Evolutionary conservation across 352 stramenopile species (phyloP).

Genomic region (Thalassiosira mediterranea): DNA sequence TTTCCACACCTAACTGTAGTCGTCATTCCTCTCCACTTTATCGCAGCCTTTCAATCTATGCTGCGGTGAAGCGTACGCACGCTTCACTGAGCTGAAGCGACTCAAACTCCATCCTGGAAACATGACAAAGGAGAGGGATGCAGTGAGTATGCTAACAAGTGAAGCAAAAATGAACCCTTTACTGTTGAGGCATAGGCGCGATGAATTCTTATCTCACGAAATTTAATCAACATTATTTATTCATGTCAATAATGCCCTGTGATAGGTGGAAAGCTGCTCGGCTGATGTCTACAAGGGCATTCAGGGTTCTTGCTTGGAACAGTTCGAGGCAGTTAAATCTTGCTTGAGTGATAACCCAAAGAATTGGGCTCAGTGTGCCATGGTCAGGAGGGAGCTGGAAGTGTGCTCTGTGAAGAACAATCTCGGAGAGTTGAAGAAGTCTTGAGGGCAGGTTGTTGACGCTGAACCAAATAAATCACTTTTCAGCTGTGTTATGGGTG

Average conservation of each 20-base stretch:
- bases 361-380: constrained; percentile 44
- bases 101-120: constrained; percentile 40
- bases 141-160: constrained; percentile 41
- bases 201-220: neutral
- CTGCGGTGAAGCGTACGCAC: constrained; percentile 46
- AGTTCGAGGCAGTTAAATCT: constrained; percentile 49
- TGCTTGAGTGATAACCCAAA: constrained; percentile 48
- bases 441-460: too few relatives aligned
- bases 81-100: constrained; percentile 50
- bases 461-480: too few relatives aligned
- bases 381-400: constrained; percentile 42
- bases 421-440: constrained; percentile 38
- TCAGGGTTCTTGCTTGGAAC: constrained; percentile 25
- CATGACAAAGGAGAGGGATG: constrained; percentile 52
- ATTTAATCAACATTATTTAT: neutral
- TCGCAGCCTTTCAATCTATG: constrained; percentile 46
- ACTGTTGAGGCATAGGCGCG: too few relatives aligned
- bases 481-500: too few relatives aligned
- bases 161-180: too few relatives aligned
- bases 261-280: constrained; percentile 49
- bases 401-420: constrained; percentile 49
- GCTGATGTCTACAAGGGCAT: constrained; percentile 51
- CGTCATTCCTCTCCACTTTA: neutral
- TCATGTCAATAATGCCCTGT: neutral
- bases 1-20: neutral